A percentile compares a stretch with the other conserved stretches of the same genome.
Evolutionary conservation across 495 filamentous ascomycete species (phyloP).

Genomic region (Collariella sp.): DNA sequence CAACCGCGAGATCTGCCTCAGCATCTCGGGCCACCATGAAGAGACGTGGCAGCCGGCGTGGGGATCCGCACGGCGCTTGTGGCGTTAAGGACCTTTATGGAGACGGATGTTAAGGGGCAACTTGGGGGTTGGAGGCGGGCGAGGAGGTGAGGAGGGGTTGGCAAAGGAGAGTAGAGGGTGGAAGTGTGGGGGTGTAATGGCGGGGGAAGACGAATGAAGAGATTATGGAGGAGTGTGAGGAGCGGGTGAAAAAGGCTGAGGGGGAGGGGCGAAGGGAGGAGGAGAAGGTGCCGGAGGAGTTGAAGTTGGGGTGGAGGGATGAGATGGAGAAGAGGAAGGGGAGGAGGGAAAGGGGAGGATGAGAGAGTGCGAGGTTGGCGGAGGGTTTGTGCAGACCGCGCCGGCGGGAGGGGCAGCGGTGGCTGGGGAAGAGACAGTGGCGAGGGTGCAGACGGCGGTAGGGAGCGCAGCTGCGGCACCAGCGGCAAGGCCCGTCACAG

Average conservation of each 20-base stretch:
- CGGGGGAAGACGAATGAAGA: constrained; percentile 58
- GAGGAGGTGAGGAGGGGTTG: constrained; percentile 53
- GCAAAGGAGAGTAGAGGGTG: constrained; percentile 53
- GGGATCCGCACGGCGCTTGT: constrained; percentile 74
- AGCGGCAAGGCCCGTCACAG: constrained; percentile 31
- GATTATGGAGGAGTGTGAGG: constrained; percentile 60
- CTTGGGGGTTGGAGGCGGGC: constrained; percentile 76
- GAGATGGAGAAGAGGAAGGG: constrained; percentile 34
- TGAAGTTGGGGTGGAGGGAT: constrained; percentile 52
- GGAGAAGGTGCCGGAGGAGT: constrained; percentile 46
- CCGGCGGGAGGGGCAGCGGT: constrained; percentile 3
- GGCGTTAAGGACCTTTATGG: constrained; percentile 65
- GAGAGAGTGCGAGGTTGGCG: constrained; percentile 35
- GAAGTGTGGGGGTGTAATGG: constrained; percentile 56
- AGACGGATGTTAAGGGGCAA: constrained; percentile 66
- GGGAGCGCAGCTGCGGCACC: constrained; percentile 17
- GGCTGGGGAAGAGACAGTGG: constrained; percentile 3
- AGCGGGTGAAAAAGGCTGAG: constrained; percentile 38
- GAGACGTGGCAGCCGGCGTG: constrained; percentile 98
- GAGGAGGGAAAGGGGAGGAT: constrained; percentile 16
- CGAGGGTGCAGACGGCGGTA: constrained; percentile 6
- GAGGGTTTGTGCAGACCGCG: constrained; percentile 43
- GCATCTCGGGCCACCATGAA: constrained; percentile 89
- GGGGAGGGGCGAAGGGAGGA: constrained; percentile 31
- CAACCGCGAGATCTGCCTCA: constrained; percentile 94